A percentile compares a stretch with the other conserved stretches of the same genome.
Conservation (phyloP, 208 protist species). For the Angomonas ambiguus region DNA sequence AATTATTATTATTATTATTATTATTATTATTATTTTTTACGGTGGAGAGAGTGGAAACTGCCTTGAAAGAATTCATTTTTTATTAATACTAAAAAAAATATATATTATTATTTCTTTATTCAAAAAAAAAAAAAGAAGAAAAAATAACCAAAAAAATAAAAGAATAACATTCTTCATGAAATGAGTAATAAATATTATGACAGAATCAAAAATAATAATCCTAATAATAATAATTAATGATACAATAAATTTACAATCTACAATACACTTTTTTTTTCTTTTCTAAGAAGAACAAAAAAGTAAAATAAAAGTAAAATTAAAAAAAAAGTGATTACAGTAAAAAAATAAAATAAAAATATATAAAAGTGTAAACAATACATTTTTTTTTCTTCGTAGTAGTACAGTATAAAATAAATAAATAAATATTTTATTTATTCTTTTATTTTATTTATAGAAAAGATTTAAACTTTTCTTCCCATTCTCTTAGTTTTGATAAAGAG, state of each 20-base stretch:
- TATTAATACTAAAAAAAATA: conserved; percentile 1
- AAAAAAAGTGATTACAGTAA: background rate
- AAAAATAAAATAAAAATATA: conserved; percentile 5
- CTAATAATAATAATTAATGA: background rate
- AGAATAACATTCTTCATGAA: background rate
- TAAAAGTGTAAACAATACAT: background rate
- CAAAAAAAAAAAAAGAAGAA: background rate
- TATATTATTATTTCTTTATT: background rate
- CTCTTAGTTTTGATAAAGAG: background rate
- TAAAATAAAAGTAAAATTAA: background rate
- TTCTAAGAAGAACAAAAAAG: background rate
- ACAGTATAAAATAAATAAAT: background rate
- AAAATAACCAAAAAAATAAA: background rate
- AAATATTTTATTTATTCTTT: background rate
- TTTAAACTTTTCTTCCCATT: background rate
- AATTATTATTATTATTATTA: conserved; percentile 1
- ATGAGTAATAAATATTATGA: too few relatives aligned
- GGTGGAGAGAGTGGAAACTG: background rate
- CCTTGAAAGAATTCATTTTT: background rate
- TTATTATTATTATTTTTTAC: conserved; percentile 4
- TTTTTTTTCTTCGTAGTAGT: background rate
- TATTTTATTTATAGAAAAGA: background rate
- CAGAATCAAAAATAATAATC: too few relatives aligned
- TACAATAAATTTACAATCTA: too few relatives aligned
- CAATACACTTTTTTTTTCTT: too few relatives aligned